Base-by-base conservation (phyloP, 2,329 filamentous ascomycete genomes). In the Phaeoacremonium minimum region DNA sequence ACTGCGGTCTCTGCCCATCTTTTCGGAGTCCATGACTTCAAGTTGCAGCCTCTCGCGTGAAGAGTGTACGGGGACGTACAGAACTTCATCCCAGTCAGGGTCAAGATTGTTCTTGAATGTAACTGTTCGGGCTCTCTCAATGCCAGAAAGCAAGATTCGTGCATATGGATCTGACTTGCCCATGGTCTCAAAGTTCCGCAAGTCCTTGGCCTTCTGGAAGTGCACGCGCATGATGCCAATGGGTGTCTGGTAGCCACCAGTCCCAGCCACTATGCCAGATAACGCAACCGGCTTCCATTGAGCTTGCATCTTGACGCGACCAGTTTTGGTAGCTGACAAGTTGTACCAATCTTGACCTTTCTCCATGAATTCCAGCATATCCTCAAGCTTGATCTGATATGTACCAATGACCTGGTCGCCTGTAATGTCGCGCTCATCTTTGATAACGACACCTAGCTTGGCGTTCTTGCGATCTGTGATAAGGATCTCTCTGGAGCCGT, bases 341-440 rank as follows among this genome's bases (percentile, higher is more conserved):
- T 90, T 87, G 69, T 90, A 98, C 93, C 93, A 98, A 50, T 97
- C 89, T 51, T 95, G 87, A 29, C 93, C 91, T 63, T 95, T 93
- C 32, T 82, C 82, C 77, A 87, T 94, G 57, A 90, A 75, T 38
- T 91, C 87, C 17, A 97, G 67, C 77, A 98, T 85, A 51, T 97
- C 91, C 45, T 95, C 87, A 17, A 98, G 71, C 63, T 90, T 95
- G 63, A 98, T 94, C 59, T 97, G 89, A 59, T 96, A 96, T 17
- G 82, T 90, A 41, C 91, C 93, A 15, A 98, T 67, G 20, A 91
- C 76, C 33, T 88, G 89, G 58, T 98, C 91, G 12, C 81, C 71
- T 7, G 80, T 70, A 37, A 98, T 66, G 36, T 95, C 91, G 44
- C 91, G 84, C 48, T 97, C 91, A 55, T 98, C 93, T 66, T 96